Evolutionary conservation across 2,329 filamentous ascomycete species (phyloP), one percentile per base, ranked within the genome.

Genomic region (Pseudocercospora vitis): DNA sequence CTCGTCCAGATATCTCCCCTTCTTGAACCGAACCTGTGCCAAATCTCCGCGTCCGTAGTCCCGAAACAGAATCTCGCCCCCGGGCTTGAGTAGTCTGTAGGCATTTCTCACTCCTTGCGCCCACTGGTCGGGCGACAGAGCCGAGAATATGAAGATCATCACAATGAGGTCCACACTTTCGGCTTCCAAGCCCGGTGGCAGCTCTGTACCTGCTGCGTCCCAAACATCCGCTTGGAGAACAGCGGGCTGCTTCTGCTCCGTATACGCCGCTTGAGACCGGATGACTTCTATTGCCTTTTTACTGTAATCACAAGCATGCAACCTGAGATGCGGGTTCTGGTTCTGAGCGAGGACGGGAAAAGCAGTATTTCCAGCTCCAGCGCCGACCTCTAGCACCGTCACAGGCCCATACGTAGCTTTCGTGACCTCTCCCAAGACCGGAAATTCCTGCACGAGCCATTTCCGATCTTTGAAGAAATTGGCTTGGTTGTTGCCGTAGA

Each of bases 391-490:
- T 33, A 99, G 78, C 44, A 99, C 74, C 7, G 85, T 82, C 53
- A 84, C 79, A 19, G 81, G 80, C 3, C 88, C 89, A 2, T 86
- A 84, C 53, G 85, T 84, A 58, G 83, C 80, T 53, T 80, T 76
- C 9, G 88, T 92, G 47, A 96, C 80, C 53, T 88, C 81, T 19
- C 80, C 82, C n/a, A 99, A 76, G 3, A 97, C 76, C 0, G 94
- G 94, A 61, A 99, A 99, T 71, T 99, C 94, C 71, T 97, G 92
- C 60, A 88, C 87, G 26, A 99, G 77, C 94, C 94, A 99, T 71
- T 97, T 97, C 60, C 94, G 83, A 70, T 99, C 88, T 75, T 99
- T 99, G 83, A 99, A 99, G 75, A 99, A 99, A 69, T 97, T 97
- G 65, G 86, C 83, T 16, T 88, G 89, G 74, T 99, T 97, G 76